Evolutionary conservation across 371 early-diverging fungal species (phyloP).

Genomic region (Blakeslea trispora): DNA sequence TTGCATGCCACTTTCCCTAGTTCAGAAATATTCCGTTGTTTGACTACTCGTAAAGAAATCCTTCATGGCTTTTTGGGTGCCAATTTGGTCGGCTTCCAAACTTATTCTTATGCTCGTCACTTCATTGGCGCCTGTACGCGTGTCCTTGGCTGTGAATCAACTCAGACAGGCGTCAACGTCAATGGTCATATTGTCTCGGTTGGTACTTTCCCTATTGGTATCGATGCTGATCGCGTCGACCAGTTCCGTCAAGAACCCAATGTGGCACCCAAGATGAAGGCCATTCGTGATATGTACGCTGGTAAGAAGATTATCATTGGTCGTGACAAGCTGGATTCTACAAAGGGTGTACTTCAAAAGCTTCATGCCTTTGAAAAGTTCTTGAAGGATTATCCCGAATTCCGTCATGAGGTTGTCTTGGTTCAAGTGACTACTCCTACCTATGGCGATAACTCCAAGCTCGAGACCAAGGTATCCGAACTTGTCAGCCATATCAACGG

Average conservation of each 20-base stretch:
- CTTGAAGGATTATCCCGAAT: conserved; percentile 87
- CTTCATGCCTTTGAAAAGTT: conserved; percentile 94
- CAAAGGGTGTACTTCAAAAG: conserved; percentile 98
- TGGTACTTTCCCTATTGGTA: conserved; percentile 96
- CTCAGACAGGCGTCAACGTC: conserved; percentile 80
- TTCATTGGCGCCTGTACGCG: conserved; percentile 92
- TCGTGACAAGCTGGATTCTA: conserved; percentile 97
- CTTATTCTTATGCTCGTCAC: conserved; percentile 96
- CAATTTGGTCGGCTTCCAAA: conserved; percentile 94
- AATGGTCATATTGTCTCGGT: conserved; percentile 77
- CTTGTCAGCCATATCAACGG: conserved; percentile 93
- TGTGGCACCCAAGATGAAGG: conserved; percentile 73
- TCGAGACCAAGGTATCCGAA: conserved; percentile 88
- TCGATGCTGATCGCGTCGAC: conserved; percentile 76
- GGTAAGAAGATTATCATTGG: conserved; percentile 97
- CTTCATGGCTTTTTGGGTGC: conserved; percentile 90
- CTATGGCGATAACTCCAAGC: conserved; percentile 56
- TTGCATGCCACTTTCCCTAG: conserved; percentile 97
- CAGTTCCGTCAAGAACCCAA: conserved; percentile 42
- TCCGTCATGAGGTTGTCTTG: conserved; percentile 86
- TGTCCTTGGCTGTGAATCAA: conserved; percentile 87
- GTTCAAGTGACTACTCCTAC: conserved; percentile 79
- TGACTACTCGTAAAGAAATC: conserved; percentile 88
- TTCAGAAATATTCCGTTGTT: conserved; percentile 92
- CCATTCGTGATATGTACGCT: conserved; percentile 82